phyloP scores from a whole-genome alignment of 441 rosid genomes.

The Gossypium davidsonii region DNA sequence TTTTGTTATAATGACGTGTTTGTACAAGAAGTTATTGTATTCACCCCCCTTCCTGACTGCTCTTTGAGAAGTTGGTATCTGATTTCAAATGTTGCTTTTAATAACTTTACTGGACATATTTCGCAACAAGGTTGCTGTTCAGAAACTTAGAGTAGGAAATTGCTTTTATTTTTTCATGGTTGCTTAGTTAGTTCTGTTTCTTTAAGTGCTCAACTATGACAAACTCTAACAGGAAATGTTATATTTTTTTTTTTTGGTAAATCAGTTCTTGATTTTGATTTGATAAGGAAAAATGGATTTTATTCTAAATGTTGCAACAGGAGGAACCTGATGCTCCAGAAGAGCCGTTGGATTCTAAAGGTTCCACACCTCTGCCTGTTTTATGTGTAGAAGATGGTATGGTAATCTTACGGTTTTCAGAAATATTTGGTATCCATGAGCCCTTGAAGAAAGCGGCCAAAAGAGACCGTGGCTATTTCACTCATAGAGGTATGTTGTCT shows the following conservation, averaged over 20 bases:
- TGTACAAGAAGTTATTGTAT: neutral
- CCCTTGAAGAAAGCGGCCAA: constrained; percentile 59
- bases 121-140: neutral
- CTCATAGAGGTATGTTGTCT: constrained; percentile 52
- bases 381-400: constrained; percentile 79
- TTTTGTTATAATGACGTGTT: neutral
- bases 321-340: constrained; percentile 37
- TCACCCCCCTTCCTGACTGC: neutral
- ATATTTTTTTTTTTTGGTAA: neutral
- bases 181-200: neutral
- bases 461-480: constrained; percentile 52
- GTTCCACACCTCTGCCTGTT: constrained; percentile 63
- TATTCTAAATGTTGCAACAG: constrained; percentile 30
- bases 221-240: neutral
- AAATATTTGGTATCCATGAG: constrained; percentile 88
- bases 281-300: neutral
- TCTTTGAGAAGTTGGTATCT: neutral
- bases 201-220: neutral
- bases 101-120: neutral
- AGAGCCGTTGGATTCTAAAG: constrained; percentile 40
- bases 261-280: neutral
- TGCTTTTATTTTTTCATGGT: neutral
- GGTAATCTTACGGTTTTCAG: constrained; percentile 83
- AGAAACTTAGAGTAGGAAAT: neutral
- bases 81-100: neutral